Evolutionary conservation across 1,139 yeast species (phyloP), one percentile per base, ranked within the genome.

Genomic region (Candida tetrigidarum): DNA sequence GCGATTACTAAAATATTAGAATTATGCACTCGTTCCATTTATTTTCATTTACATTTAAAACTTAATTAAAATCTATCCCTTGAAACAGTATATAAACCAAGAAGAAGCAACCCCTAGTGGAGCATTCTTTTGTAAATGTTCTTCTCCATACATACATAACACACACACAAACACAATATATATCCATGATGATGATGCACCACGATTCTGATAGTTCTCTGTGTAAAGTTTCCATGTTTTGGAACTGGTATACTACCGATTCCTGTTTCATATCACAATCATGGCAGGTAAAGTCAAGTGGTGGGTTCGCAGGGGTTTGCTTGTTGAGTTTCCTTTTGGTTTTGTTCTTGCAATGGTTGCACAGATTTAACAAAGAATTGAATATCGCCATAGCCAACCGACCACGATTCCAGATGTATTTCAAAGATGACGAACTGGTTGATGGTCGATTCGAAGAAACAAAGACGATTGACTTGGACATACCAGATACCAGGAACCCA

Each of bases 271-370:
- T 84, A 47, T 73, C 87, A n/a, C 66, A 63, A 38, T 64, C 83
- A 18, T 84, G 91, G 91, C 87, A 82, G 50, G 80, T 81, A 32
- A 70, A 63, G n/a, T 66, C 83, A 2, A 65, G 64, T 39, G 84
- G 84, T 2, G 81, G 73, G 64, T 84, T 84, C 68, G 90, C 87
- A 4, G 90, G 89, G 7, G 73, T 87, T 0, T 84, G 90, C 62
- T 69, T 84, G 30, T 90, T 89, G 10, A 80, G 82, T 4, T 78
- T 83, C 56, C 66, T 77, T 33, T 63, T 85, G 52, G 84, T 81
- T 3, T 61, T 83, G 38, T 74, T 78, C 6, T 69, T 82, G 9
- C 84, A 83, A 57, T 76, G 84, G 78, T 62, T 82, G 41, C 78
- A 79, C 51, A 67, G 89, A 28, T 60, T 78, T 37, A 69, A 77